Evolutionary conservation across 192 early-diverging fungal genomes (phyloP).

Genomic region (Coemansia reversa): DNA sequence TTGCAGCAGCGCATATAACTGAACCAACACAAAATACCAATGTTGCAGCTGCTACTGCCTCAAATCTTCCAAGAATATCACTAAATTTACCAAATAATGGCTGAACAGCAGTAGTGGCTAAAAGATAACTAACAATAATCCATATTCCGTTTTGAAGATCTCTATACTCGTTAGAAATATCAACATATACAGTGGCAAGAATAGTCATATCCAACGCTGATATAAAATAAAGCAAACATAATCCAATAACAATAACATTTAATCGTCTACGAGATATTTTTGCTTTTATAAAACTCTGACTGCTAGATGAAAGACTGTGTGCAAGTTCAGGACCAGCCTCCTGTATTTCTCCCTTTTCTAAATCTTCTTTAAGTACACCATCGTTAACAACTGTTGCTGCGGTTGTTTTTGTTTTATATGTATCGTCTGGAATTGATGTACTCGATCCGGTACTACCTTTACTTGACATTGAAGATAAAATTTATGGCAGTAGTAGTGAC

Average conservation of each 20-base stretch:
- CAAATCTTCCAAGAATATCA: conserved; percentile 77
- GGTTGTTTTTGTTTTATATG: no score
- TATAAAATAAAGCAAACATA: conserved; percentile 58
- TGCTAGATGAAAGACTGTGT: conserved; percentile 15
- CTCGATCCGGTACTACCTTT: no score
- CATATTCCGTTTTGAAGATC: conserved; percentile 68
- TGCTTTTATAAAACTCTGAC: conserved; percentile 28
- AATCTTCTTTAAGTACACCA: no score
- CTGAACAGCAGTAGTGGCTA: conserved; percentile 72
- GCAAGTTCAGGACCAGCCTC: not conserved
- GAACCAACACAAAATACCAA: conserved; percentile 59
- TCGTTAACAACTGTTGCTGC: no score
- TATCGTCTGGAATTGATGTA: no score
- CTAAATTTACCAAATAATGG: conserved; percentile 79
- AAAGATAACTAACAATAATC: conserved; percentile 73
- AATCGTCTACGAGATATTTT: conserved; percentile 4
- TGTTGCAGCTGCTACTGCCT: conserved; percentile 53
- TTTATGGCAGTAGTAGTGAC: no score
- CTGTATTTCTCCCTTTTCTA: not conserved
- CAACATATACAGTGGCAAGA: conserved; percentile 69
- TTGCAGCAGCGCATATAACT: conserved; percentile 57
- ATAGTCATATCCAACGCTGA: conserved; percentile 73
- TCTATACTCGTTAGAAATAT: conserved; percentile 60
- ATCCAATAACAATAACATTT: conserved; percentile 22
- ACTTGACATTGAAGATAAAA: no score